A percentile compares a stretch with the other conserved stretches of the same genome.
These are phyloP conservation scores for Candolleomyces eurysporus DNA, from an alignment of 768 basidiomycete species.

Conservation along the genomic window DNA sequence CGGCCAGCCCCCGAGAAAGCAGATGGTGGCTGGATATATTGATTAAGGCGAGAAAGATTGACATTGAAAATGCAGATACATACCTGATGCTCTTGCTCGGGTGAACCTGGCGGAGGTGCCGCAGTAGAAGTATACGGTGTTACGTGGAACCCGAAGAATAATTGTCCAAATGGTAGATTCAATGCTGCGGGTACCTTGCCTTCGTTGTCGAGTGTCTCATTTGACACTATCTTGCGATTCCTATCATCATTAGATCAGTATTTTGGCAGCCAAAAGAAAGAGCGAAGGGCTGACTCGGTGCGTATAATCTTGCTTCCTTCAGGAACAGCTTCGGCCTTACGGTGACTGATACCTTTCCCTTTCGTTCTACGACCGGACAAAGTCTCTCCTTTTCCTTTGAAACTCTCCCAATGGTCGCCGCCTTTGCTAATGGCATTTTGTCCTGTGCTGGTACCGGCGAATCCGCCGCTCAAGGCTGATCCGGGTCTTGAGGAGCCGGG, in stretches of 20 bases:
- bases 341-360: conserved; percentile 87
- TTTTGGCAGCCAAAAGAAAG: background rate
- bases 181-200: conserved; percentile 86
- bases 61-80: background rate
- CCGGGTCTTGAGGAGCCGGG: conserved; percentile 84
- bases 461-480: conserved; percentile 69
- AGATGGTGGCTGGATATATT: conserved; percentile 33
- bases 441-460: conserved; percentile 50
- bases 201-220: conserved; percentile 69
- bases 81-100: conserved; percentile 30
- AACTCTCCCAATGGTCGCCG: conserved; percentile 89
- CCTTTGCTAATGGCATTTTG: conserved; percentile 61
- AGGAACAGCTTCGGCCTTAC: conserved; percentile 76
- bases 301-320: conserved; percentile 85
- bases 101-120: conserved; percentile 28
- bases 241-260: conserved; percentile 39
- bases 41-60: background rate
- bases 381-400: conserved; percentile 94
- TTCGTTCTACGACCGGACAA: conserved; percentile 89
- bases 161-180: conserved; percentile 86
- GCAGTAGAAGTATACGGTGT: conserved; percentile 59
- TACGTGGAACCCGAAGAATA: conserved; percentile 95
- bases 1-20: conserved; percentile 69
- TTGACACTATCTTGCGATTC: conserved; percentile 81
- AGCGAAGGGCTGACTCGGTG: conserved; percentile 67